A percentile compares a stretch with the other conserved stretches of the same genome.
phyloP scores from a whole-genome alignment of 1,139 yeast genomes.

The Trichomonascaceae sp. region DNA sequence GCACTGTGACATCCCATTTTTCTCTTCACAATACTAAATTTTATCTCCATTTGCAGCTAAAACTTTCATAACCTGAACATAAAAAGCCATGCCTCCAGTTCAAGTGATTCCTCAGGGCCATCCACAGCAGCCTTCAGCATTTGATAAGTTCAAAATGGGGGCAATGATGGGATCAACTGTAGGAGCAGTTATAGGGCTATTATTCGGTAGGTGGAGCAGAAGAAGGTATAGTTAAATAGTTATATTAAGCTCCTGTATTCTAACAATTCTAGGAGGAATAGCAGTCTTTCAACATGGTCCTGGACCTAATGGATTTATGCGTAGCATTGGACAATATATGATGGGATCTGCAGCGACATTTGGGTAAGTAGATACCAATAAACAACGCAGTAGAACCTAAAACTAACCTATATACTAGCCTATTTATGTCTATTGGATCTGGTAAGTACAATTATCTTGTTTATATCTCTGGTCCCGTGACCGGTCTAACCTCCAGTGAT shows the following conservation, averaged over 20 bases:
- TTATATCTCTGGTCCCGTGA: not conserved
- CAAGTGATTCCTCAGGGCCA: conserved; percentile 56
- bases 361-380: conserved; percentile 39
- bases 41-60: not conserved
- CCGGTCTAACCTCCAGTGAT: conserved; percentile 42
- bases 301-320: conserved; percentile 97
- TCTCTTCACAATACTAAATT: not conserved
- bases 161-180: conserved; percentile 83
- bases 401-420: conserved; percentile 23
- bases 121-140: conserved; percentile 74
- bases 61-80: conserved; percentile 1
- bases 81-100: conserved; percentile 69
- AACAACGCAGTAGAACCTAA: not conserved
- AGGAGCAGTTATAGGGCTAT: conserved; percentile 91
- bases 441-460: conserved; percentile 14
- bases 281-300: conserved; percentile 90
- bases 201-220: conserved; percentile 65
- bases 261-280: conserved; percentile 46
- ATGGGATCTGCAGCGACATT: conserved; percentile 96
- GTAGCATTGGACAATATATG: conserved; percentile 94
- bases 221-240: too few species aligned
- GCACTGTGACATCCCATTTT: not conserved
- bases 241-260: too few species aligned
- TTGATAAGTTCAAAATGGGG: conserved; percentile 98
- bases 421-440: conserved; percentile 86